These are phyloP conservation scores for Ceratocystiopsis minuta DNA, from an alignment of 2,329 filamentous ascomycete genomes.

Conservation along the genomic window DNA sequence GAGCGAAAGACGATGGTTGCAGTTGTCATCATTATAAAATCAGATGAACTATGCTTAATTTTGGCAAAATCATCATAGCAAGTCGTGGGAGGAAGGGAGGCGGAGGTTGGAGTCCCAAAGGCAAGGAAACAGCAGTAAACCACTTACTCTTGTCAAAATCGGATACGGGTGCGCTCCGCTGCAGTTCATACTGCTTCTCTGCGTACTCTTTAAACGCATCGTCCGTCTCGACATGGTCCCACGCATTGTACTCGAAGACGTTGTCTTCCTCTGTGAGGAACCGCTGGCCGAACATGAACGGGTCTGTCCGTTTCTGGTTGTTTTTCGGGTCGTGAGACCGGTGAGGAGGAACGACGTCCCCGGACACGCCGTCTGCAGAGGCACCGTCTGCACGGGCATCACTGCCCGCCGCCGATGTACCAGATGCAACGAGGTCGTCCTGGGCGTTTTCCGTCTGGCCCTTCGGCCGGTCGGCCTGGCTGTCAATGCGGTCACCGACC, in stretches of 20 bases:
- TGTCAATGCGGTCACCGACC: neutral
- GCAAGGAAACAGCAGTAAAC: neutral
- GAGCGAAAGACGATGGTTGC: constrained; percentile 51
- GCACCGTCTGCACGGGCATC: too few relatives aligned
- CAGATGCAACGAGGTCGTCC: neutral
- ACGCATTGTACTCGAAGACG: constrained; percentile 94
- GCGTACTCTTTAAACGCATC: constrained; percentile 73
- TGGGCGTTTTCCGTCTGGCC: neutral
- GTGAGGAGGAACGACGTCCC: constrained; percentile 29
- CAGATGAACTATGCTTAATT: constrained; percentile 58
- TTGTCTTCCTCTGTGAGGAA: constrained; percentile 69
- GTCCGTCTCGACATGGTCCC: constrained; percentile 95
- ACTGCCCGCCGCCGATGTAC: too few relatives aligned
- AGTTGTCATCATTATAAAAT: constrained; percentile 40
- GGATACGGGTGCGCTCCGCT: constrained; percentile 71
- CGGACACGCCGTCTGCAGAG: too few relatives aligned
- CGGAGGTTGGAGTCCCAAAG: constrained; percentile 4
- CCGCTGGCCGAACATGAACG: constrained; percentile 89
- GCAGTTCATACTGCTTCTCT: constrained; percentile 65
- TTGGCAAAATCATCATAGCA: constrained; percentile 26
- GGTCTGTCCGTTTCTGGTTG: constrained; percentile 75
- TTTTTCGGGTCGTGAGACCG: constrained; percentile 52
- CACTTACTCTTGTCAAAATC: constrained; percentile 75
- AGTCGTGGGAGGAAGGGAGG: neutral
- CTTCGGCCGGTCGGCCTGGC: neutral